A percentile compares a stretch with the other conserved stretches of the same genome.
Evolutionary conservation across 2,329 filamentous ascomycete genomes (phyloP).

Genomic region (Pyrenophora tritici-repentis): DNA sequence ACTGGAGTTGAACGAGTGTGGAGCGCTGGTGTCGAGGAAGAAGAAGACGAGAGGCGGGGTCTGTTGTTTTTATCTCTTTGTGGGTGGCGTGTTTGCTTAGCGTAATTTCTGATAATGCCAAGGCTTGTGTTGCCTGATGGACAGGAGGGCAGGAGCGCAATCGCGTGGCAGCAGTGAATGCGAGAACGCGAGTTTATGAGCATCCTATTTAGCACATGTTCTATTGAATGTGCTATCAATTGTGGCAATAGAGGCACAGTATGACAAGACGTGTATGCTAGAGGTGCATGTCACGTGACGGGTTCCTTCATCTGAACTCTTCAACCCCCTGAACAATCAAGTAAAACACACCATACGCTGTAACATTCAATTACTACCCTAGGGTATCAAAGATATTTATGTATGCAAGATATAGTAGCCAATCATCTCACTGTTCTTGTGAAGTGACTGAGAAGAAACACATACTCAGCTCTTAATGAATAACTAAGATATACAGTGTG

Average conservation of each 20-base stretch:
- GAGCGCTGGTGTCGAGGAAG: neutral
- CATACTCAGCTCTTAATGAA: neutral
- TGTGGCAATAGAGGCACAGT: no score
- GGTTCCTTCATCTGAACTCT: neutral
- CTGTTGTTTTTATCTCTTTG: neutral
- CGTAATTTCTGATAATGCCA: neutral
- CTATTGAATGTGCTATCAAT: no score
- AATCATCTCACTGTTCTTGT: neutral
- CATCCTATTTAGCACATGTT: no score
- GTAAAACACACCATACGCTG: neutral
- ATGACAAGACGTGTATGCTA: no score
- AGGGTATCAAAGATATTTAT: neutral
- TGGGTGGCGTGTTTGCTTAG: conserved; percentile 3
- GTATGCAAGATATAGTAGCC: neutral
- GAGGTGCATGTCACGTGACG: neutral
- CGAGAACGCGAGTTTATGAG: no score
- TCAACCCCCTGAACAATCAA: neutral
- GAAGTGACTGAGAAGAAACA: neutral
- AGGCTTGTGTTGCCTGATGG: no score
- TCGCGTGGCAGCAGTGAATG: neutral
- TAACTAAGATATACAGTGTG: neutral
- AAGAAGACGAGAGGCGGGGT: neutral
- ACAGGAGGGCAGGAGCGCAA: no score
- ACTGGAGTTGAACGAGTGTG: conserved; percentile 4
- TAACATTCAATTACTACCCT: neutral